Base-by-base conservation (phyloP, 2,329 filamentous ascomycete species). In the Pseudocercospora ulei region DNA sequence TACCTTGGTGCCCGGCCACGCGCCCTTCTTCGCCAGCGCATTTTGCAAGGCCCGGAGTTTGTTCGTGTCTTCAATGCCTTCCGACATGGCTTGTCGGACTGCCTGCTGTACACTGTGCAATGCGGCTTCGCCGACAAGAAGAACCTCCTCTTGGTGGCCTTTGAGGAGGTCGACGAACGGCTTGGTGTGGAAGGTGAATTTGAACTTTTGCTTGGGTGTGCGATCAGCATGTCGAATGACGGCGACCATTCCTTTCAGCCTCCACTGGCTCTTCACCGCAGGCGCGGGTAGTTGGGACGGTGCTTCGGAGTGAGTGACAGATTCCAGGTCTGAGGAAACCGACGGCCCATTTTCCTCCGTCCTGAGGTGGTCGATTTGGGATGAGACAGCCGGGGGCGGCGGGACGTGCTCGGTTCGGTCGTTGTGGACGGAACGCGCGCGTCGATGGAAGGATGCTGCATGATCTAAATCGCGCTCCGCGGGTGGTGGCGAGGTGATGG, bases 201-300 rank as follows among this genome's bases (percentile, higher is more conserved):
- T 98, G 70, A 95, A 95, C 60, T 98, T 98, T 56, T 98, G 90
- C 65, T 98, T 98, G 2, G 90, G 90, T 1, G 90, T 98, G 40
- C 90, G 80, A 64, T 98, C 90, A 2, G 92, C 92, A 62, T 98
- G 90, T 17, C 90, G 78, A 49, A 98, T 86, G 9, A 98, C 90
- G 1, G 87, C 88, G 0, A 98, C 88, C 65, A 98, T 87, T 7
- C 90, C 90, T 64, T 98, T 98, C 36, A 98, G 69, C 61, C 94
- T 96, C 90, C 90, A 98, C 7, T 90, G 85, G 56, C 93, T 86
- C 55, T 95, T 95, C 0, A 81, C 82, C 2, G 66, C 65, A 20
- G 69, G 68, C 3, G 68, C 65, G 4, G 68, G 70, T 3, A 68
- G 56, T 17, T 56, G 50, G 16, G 43, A 44, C n/a, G 54, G 51